Conservation (phyloP, 192 early-diverging fungal species). For the Dissophora globulifera region DNA sequence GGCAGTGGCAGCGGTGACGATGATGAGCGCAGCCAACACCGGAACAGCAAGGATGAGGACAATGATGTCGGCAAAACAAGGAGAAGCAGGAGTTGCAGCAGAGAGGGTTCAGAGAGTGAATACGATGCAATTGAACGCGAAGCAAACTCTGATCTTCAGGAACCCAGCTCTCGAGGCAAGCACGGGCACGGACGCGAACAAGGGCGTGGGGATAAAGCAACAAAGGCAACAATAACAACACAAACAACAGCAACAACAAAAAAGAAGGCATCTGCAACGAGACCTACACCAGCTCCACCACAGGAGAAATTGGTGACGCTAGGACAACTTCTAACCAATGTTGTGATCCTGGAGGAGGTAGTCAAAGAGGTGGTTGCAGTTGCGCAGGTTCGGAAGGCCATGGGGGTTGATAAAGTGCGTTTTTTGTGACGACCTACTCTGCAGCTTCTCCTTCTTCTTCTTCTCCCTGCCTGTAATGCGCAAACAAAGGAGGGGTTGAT, state of each 20-base stretch:
- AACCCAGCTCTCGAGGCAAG: not conserved
- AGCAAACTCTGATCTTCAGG: slow-evolving; percentile 17
- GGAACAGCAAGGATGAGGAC: not conserved
- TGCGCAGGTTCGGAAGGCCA: slow-evolving; percentile 79
- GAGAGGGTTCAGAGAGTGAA: slow-evolving; percentile 5
- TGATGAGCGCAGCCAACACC: too few species aligned
- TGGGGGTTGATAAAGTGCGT: slow-evolving; percentile 74
- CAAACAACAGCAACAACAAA: not conserved
- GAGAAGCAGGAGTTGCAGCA: slow-evolving; percentile 19
- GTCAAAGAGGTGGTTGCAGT: slow-evolving; percentile 93
- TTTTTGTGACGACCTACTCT: slow-evolving; percentile 34
- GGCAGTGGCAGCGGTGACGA: not conserved
- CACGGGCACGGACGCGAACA: too few species aligned
- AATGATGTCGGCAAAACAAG: not conserved
- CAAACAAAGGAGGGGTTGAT: too few species aligned
- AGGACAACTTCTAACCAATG: slow-evolving; percentile 84
- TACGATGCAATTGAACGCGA: slow-evolving; percentile 51
- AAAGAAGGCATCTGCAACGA: slow-evolving; percentile 19
- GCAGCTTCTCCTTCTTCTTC: too few species aligned
- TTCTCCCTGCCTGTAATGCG: too few species aligned
- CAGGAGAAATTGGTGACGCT: slow-evolving; percentile 61
- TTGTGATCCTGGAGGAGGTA: slow-evolving; percentile 90
- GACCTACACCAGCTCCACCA: not conserved
- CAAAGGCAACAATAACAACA: not conserved
- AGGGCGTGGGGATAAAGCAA: too few species aligned